Percentiles rank a stretch among this genome's conserved stretches.
phyloP scores from a whole-genome alignment of 768 basidiomycete species.

The Chalciporus pseudorubinellus region DNA sequence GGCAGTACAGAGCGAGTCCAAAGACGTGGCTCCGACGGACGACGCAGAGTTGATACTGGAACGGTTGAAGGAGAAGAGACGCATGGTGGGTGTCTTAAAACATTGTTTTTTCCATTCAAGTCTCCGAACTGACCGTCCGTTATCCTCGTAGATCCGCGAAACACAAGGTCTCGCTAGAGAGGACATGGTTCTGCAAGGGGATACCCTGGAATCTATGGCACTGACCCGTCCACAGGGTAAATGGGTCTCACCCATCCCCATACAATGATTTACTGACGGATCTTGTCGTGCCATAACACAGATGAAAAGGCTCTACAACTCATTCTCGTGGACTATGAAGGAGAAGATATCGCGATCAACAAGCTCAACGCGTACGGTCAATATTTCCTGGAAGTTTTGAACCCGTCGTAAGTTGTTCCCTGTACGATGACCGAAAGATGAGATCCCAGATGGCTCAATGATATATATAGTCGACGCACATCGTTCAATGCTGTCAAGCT shows the following conservation, averaged over 20 bases:
- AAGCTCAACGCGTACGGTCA: constrained; percentile 23
- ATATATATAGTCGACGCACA: constrained; percentile 2
- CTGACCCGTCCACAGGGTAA: constrained; percentile 20
- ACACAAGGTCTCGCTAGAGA: background rate
- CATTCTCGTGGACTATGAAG: constrained; percentile 21
- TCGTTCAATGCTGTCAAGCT: constrained; percentile 26
- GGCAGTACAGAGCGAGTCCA: background rate
- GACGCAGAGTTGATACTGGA: constrained; percentile 10
- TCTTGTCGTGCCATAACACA: background rate
- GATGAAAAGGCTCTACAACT: constrained; percentile 11
- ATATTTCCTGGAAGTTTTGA: constrained; percentile 18
- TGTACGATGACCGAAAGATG: background rate
- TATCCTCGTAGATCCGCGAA: constrained; percentile 16
- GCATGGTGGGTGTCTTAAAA: constrained; percentile 10
- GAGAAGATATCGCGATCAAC: constrained; percentile 3
- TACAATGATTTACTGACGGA: background rate
- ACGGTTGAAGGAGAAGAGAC: constrained; percentile 21
- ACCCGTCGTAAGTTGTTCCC: background rate
- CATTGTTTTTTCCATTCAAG: background rate
- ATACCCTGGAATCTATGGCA: constrained; percentile 26
- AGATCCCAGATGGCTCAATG: background rate
- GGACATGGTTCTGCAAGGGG: constrained; percentile 21
- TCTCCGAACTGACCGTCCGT: background rate
- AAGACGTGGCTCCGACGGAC: constrained; percentile 3
- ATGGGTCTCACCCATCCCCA: background rate